Evolutionary conservation across 2,329 filamentous ascomycete species (phyloP).

Genomic region (Colletotrichum plurivorum): DNA sequence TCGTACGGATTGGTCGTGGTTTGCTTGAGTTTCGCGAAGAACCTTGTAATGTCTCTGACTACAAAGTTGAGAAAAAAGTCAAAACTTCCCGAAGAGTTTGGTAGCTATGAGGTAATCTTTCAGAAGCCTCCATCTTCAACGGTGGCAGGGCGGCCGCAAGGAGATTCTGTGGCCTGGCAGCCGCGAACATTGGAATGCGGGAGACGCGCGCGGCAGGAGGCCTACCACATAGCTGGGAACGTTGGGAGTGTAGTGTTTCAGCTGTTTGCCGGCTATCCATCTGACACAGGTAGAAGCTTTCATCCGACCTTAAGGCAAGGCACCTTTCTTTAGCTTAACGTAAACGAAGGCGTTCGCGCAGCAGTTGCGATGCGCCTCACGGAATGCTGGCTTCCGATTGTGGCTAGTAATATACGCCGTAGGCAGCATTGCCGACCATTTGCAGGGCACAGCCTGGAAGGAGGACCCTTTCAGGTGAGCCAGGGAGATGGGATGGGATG

Average conservation of each 20-base stretch:
- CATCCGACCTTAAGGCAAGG: no score
- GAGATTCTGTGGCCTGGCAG: neutral
- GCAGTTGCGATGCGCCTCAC: neutral
- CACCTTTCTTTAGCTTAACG: no score
- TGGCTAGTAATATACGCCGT: neutral
- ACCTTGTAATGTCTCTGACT: no score
- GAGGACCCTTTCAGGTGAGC: neutral
- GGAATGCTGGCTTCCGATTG: neutral
- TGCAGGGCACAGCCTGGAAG: slow-evolving; percentile 23
- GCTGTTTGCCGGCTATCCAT: neutral
- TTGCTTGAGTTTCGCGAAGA: no score
- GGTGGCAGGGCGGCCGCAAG: neutral
- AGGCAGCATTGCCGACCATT: no score
- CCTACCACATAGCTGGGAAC: neutral
- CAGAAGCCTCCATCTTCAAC: no score
- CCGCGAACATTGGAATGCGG: neutral
- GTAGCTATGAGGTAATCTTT: no score
- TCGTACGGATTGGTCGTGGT: no score
- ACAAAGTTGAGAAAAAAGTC: no score
- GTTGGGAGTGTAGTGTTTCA: neutral
- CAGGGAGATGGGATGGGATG: slow-evolving; percentile 15
- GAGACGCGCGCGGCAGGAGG: neutral
- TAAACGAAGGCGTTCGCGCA: no score
- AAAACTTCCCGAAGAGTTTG: no score
- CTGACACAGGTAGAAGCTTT: no score